Evolutionary conservation across 768 basidiomycete species (phyloP).

Genomic region (Antrodiella citrinella): DNA sequence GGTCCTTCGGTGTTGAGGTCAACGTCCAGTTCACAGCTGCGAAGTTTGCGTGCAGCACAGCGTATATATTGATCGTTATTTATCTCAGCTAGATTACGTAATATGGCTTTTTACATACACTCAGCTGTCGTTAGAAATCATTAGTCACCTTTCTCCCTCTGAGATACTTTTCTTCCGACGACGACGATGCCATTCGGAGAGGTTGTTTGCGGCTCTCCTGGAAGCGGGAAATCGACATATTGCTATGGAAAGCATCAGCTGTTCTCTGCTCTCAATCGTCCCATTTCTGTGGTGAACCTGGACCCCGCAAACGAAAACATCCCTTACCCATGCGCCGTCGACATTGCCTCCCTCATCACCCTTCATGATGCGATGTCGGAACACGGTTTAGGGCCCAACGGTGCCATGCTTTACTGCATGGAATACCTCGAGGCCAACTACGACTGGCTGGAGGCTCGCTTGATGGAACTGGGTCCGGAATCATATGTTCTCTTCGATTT

Average conservation of each 20-base stretch:
- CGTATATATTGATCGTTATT: too few relatives aligned
- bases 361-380: constrained; percentile 82
- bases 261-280: constrained; percentile 77
- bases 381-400: constrained; percentile 86
- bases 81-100: too few relatives aligned
- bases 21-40: too few relatives aligned
- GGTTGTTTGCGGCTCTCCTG: constrained; percentile 79
- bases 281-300: constrained; percentile 87
- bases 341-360: constrained; percentile 79
- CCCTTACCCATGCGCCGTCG: constrained; percentile 86
- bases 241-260: constrained; percentile 86
- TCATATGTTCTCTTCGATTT: constrained; percentile 92
- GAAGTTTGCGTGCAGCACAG: too few relatives aligned
- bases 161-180: background rate
- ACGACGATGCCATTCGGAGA: constrained; percentile 79
- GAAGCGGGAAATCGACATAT: constrained; percentile 84
- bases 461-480: constrained; percentile 59
- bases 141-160: background rate
- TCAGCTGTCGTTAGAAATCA: background rate
- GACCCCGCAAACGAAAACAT: constrained; percentile 91
- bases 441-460: constrained; percentile 73
- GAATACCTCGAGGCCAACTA: constrained; percentile 94
- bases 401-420: constrained; percentile 93
- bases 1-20: too few relatives aligned
- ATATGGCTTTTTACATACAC: background rate